Conservation (phyloP, 306 rosid genomes). For the Begonia loranthoides region DNA sequence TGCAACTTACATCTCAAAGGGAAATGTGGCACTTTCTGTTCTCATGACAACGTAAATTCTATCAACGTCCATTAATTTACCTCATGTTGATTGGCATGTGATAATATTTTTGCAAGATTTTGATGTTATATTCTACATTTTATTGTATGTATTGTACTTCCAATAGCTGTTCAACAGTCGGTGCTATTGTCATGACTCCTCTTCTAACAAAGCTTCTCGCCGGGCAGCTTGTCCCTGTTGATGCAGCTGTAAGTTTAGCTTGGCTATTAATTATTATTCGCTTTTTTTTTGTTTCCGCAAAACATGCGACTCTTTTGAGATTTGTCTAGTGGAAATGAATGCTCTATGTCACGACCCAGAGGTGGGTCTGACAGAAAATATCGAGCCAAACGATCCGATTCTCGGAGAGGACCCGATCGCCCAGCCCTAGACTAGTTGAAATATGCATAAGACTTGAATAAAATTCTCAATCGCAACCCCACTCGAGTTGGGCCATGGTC, state of each 20-base stretch:
- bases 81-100: not conserved
- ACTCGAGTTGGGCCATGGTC: no score
- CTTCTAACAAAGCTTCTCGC: conserved; percentile 92
- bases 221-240: conserved; percentile 93
- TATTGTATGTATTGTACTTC: conserved; percentile 5
- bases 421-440: no score
- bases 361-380: no score
- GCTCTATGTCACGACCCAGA: no score
- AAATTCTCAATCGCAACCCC: no score
- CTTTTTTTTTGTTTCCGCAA: no score
- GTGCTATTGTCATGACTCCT: conserved; percentile 86
- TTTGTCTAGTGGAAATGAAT: no score
- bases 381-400: no score
- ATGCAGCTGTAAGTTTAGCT: conserved; percentile 68
- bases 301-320: no score
- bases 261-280: not conserved
- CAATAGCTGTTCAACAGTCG: conserved; percentile 78
- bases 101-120: not conserved
- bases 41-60: conserved; percentile 80
- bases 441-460: no score
- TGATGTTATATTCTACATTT: not conserved
- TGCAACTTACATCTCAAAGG: conserved; percentile 87
- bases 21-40: conserved; percentile 93
- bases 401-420: no score
- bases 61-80: conserved; percentile 1